Conservation (phyloP, 2,329 filamentous ascomycete species). For the Arthroderma sp. region DNA sequence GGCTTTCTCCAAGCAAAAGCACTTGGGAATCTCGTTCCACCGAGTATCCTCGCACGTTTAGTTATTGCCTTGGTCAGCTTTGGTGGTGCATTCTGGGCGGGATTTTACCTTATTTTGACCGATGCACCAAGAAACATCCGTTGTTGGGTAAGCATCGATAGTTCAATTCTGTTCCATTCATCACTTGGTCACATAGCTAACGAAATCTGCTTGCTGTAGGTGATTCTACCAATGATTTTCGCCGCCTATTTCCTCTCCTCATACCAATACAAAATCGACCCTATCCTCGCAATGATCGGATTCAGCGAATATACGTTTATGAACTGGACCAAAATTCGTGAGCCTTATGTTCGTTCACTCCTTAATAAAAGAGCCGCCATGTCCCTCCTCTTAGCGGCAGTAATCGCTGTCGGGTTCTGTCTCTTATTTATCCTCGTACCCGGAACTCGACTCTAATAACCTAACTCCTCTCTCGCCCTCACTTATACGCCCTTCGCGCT, state of each 20-base stretch:
- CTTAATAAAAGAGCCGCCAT: conserved; percentile 72
- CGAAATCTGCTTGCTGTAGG: conserved; percentile 25
- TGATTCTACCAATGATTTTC: conserved; percentile 81
- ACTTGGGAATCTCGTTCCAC: conserved; percentile 84
- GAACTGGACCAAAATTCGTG: conserved; percentile 73
- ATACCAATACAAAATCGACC: conserved; percentile 92
- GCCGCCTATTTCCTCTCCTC: conserved; percentile 80
- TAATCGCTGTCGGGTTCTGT: conserved; percentile 70
- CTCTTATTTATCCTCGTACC: conserved; percentile 91
- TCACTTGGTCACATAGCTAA: conserved; percentile 10
- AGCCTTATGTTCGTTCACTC: conserved; percentile 80
- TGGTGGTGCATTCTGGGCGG: conserved; percentile 88
- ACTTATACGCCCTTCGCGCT: background rate
- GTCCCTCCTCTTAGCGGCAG: conserved; percentile 59
- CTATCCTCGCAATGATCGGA: conserved; percentile 74
- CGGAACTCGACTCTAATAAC: conserved; percentile 42
- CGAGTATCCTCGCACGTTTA: conserved; percentile 73
- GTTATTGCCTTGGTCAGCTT: conserved; percentile 74
- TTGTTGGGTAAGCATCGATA: conserved; percentile 58
- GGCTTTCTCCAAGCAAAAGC: conserved; percentile 92
- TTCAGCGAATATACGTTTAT: conserved; percentile 95
- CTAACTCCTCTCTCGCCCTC: background rate
- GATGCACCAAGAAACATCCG: conserved; percentile 59
- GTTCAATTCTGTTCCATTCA: background rate
- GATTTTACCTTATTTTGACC: conserved; percentile 85